These are phyloP conservation scores for Zizania latifolia DNA, from an alignment of 176 grass and related monocot species.

Conservation along the genomic window DNA sequence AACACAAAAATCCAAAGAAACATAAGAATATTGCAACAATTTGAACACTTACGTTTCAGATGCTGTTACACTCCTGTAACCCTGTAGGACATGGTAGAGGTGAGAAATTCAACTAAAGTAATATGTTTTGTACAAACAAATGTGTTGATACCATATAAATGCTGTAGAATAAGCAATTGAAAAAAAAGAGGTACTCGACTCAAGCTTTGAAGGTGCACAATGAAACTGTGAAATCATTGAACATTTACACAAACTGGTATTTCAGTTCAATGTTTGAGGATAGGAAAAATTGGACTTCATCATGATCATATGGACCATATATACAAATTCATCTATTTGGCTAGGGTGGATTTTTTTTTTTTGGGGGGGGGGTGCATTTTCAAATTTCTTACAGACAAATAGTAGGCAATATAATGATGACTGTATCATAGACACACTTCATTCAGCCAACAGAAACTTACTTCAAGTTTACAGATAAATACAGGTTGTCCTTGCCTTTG, in stretches of 20 bases:
- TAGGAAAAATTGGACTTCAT: not conserved
- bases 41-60: conserved; percentile 76
- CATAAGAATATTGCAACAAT: not conserved
- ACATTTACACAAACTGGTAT: not conserved
- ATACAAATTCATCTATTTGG: too few species aligned
- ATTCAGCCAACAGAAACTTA: not conserved
- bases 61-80: conserved; percentile 85
- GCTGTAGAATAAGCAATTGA: not conserved
- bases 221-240: not conserved
- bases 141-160: not conserved
- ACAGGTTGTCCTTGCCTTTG: conserved; percentile 93
- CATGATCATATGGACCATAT: not conserved
- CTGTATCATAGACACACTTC: not conserved
- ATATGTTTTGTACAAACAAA: not conserved
- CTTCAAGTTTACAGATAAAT: conserved; percentile 98
- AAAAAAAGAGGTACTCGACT: not conserved
- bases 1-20: not conserved
- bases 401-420: not conserved
- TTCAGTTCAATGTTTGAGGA: not conserved
- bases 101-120: conserved; percentile 23
- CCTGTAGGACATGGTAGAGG: conserved; percentile 47
- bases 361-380: too few species aligned
- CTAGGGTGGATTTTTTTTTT: not conserved
- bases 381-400: too few species aligned
- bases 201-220: conserved; percentile 3